Evolutionary conservation across 768 basidiomycete genomes (phyloP), one percentile per base, ranked within the genome.

Genomic region (Psilocybe cubensis): DNA sequence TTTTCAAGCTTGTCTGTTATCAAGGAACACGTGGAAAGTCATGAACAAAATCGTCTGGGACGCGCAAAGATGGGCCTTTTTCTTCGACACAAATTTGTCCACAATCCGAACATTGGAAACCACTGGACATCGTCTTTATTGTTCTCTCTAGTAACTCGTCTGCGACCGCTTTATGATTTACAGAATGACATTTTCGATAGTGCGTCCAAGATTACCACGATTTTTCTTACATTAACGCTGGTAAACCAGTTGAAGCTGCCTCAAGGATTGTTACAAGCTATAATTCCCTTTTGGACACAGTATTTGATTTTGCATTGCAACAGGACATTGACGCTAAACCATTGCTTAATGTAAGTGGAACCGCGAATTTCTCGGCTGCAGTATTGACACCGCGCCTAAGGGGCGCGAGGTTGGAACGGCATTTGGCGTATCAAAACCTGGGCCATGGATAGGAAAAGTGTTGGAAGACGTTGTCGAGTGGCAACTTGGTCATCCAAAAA

Each of bases 401-500:
- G 96, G 96, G 1, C 83, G 78, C 25, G 85, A 89, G 54, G 77
- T 94, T 29, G 73, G 82, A 2, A 58, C 71, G 20, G 68, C 83
- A 8, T 75, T 96, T 4, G 80, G 73, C 1, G 77, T 77, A 17
- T 68, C 72, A 2, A 84, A 79, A 59, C 81, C 87, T 1, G 94
- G 94, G 1, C 81, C 85, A 1, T 88, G 93, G 85, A 85, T 87
- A 4, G 82, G 83, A 28, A 72, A 79, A 25, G 79, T 87, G 5
- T 76, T 93, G 18, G 74, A 79, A n/a, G 81, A 79, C 45, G 79
- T 98, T 23, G 66, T 93, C 18, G 83, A 87, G 58, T 98, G 95
- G 96, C 94, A 95, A 64, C 79, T 98, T 6, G 87, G 84, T 31
- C 75, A 94, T 68, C 92, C 95, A 0, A 65, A 77, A 2, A 82